phyloP scores from a whole-genome alignment of 345 rosid genomes.

The Sisymbrium irio region DNA sequence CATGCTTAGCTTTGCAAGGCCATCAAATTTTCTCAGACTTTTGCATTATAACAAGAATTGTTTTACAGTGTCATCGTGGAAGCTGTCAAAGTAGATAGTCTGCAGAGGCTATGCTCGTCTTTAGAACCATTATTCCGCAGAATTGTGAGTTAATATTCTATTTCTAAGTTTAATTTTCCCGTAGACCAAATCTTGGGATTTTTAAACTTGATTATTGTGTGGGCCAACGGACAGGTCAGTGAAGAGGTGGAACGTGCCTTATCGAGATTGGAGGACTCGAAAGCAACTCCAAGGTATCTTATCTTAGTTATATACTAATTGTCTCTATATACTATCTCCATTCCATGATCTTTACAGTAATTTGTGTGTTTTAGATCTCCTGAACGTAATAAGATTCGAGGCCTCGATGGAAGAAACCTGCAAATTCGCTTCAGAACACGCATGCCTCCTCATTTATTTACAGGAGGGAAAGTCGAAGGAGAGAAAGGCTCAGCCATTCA shows the following conservation, averaged over 20 bases:
- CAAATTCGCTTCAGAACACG: slow-evolving; percentile 79
- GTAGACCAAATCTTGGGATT: slow-evolving; percentile 10
- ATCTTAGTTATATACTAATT: background rate
- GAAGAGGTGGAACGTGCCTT: slow-evolving; percentile 95
- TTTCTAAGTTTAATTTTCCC: background rate
- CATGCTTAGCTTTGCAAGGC: slow-evolving; percentile 16
- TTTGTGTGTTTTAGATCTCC: slow-evolving; percentile 42
- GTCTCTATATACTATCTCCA: background rate
- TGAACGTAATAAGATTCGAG: slow-evolving; percentile 53
- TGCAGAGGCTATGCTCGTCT: slow-evolving; percentile 81
- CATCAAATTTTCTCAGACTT: slow-evolving; percentile 24
- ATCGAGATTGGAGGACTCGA: slow-evolving; percentile 58
- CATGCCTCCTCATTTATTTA: slow-evolving; percentile 91
- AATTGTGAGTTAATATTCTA: slow-evolving; percentile 55
- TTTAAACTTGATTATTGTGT: slow-evolving; percentile 7
- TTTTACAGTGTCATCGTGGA: slow-evolving; percentile 77
- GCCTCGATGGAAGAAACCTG: slow-evolving; percentile 53
- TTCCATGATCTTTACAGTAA: background rate
- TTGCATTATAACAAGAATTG: slow-evolving; percentile 2
- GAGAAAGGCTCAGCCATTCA: slow-evolving; percentile 83
- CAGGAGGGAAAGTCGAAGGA: slow-evolving; percentile 90
- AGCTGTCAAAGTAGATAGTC: slow-evolving; percentile 88
- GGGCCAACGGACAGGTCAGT: slow-evolving; percentile 57
- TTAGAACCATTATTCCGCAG: slow-evolving; percentile 88
- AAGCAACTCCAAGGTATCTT: slow-evolving; percentile 51